Percentiles rank a stretch among this genome's conserved stretches.
These are phyloP conservation scores for Cunninghamia lanceolata DNA, from an alignment of 75 land plant genomes.

Conservation along the genomic window DNA sequence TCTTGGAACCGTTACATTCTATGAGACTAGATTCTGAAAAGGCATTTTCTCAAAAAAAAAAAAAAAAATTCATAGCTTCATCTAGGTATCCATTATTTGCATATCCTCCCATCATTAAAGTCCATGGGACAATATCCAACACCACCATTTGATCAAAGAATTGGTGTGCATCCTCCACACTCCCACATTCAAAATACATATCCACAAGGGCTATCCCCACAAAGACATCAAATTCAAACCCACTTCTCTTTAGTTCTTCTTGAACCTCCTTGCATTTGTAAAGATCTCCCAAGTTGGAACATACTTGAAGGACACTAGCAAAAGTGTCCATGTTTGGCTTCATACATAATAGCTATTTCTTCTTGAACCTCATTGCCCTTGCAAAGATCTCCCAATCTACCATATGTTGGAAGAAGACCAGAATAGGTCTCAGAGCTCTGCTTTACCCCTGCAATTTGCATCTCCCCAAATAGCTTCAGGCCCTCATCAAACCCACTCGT, in stretches of 20 bases:
- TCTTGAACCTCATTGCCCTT: no score
- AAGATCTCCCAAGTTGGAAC: conserved; percentile 9
- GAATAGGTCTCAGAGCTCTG: no score
- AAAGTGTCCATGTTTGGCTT: no score
- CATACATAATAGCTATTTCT: no score
- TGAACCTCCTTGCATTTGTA: neutral
- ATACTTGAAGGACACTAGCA: no score
- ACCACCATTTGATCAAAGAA: neutral
- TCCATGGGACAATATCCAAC: conserved; percentile 6
- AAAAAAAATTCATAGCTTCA: neutral
- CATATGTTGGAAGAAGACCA: no score
- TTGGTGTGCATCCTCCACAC: neutral
- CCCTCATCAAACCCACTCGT: no score
- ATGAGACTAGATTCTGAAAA: neutral
- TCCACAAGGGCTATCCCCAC: conserved; percentile 10
- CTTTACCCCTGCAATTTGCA: no score
- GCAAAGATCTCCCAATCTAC: no score
- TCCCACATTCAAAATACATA: conserved; percentile 11
- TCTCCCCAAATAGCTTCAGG: no score
- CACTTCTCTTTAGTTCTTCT: conserved; percentile 7
- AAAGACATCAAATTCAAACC: conserved; percentile 1
- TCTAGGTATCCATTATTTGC: neutral
- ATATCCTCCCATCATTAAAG: neutral
- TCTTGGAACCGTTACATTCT: conserved; percentile 12
- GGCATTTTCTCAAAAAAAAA: conserved; percentile 5